Conservation (phyloP, 2,329 filamentous ascomycete species). For the Microdochium nivale region DNA sequence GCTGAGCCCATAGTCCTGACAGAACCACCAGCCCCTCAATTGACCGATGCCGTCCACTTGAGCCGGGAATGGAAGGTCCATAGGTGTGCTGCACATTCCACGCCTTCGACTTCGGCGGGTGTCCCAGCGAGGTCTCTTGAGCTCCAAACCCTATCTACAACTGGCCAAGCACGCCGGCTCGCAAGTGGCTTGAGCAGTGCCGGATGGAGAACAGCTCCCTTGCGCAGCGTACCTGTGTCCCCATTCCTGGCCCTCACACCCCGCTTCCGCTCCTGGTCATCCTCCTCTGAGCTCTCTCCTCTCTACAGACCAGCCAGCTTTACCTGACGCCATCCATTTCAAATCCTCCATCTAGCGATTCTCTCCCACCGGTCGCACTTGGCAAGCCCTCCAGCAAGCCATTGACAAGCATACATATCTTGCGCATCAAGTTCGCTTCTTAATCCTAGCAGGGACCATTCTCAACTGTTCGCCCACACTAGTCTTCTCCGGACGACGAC, state of each 20-base stretch:
- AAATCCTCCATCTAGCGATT: not conserved
- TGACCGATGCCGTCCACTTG: no score
- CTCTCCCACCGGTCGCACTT: not conserved
- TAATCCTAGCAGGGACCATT: not conserved
- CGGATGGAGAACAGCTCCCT: not conserved
- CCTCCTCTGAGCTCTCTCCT: not conserved
- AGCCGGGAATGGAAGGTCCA: no score
- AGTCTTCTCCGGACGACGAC: no score
- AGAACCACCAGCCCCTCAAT: no score
- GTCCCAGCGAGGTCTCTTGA: no score
- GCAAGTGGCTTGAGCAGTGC: not conserved
- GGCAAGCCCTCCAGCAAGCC: not conserved
- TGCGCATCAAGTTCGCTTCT: not conserved
- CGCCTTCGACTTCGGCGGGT: no score
- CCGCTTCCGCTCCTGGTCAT: not conserved
- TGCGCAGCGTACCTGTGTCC: not conserved
- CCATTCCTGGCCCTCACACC: not conserved
- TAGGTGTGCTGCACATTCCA: no score
- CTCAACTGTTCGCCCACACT: no score
- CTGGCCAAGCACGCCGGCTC: not conserved
- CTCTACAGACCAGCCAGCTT: not conserved
- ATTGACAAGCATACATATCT: not conserved
- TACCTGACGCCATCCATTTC: not conserved
- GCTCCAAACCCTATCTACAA: not conserved
- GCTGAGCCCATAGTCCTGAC: no score